These are phyloP conservation scores for Penicillium sp. DNA, from an alignment of 2,329 filamentous ascomycete genomes.

Conservation along the genomic window DNA sequence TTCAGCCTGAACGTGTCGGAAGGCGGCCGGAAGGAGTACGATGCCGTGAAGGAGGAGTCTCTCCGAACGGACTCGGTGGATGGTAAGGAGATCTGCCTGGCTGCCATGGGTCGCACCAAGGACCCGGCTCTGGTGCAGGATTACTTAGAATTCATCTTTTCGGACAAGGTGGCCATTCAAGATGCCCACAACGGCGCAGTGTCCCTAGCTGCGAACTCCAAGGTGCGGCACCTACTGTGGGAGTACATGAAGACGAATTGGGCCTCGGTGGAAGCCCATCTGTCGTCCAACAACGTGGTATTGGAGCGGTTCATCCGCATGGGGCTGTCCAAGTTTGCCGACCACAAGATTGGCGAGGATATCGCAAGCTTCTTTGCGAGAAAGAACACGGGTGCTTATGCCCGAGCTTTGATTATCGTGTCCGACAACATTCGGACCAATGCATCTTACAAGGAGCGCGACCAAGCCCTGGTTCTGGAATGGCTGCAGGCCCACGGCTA, in stretches of 20 bases:
- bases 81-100: conserved; percentile 79
- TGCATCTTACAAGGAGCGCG: conserved; percentile 75
- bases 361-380: conserved; percentile 79
- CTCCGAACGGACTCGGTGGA: conserved; percentile 77
- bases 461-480: conserved; percentile 66
- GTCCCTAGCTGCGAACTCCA: conserved; percentile 67
- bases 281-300: conserved; percentile 77
- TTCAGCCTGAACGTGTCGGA: conserved; percentile 76
- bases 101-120: conserved; percentile 69
- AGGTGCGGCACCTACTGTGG: conserved; percentile 74
- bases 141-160: conserved; percentile 70
- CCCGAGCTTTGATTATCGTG: conserved; percentile 78
- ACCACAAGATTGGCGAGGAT: conserved; percentile 64
- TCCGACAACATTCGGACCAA: conserved; percentile 80
- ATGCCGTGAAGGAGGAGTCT: conserved; percentile 80
- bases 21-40: conserved; percentile 64
- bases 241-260: conserved; percentile 81
- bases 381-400: conserved; percentile 81
- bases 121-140: conserved; percentile 63
- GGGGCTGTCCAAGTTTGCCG: conserved; percentile 72
- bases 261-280: conserved; percentile 64
- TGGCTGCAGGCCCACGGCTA: conserved; percentile 69
- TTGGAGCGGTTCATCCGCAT: conserved; percentile 83
- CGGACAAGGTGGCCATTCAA: conserved; percentile 74
- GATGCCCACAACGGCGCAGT: conserved; percentile 82